phyloP scores from a whole-genome alignment of 2,329 filamentous ascomycete genomes.

The Magnaporthiopsis rhizophila region DNA sequence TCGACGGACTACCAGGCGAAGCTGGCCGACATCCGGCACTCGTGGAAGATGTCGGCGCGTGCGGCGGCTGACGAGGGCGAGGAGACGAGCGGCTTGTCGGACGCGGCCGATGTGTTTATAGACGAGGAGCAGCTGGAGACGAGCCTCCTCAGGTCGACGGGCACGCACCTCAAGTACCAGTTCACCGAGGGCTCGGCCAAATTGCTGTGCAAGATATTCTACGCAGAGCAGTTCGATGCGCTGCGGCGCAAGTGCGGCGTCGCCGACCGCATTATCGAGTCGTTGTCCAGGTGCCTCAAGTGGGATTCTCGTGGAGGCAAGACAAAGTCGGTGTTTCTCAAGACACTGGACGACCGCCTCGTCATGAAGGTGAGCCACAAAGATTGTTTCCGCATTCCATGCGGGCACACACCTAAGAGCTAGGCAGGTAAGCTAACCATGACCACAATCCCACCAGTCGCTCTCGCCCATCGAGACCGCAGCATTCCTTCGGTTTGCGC shows the following conservation, averaged over 20 bases:
- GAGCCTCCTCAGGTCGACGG: slow-evolving; percentile 73
- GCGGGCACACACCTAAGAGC: not conserved
- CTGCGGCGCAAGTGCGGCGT: slow-evolving; percentile 88
- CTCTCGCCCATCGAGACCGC: slow-evolving; percentile 86
- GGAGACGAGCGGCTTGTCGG: slow-evolving; percentile 11
- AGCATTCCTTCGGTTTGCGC: slow-evolving; percentile 90
- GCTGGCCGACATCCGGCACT: slow-evolving; percentile 56
- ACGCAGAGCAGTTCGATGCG: slow-evolving; percentile 95
- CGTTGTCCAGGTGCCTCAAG: slow-evolving; percentile 87
- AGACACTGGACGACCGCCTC: slow-evolving; percentile 89
- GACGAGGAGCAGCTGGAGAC: slow-evolving; percentile 73
- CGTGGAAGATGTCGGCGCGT: slow-evolving; percentile 29
- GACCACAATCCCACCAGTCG: slow-evolving; percentile 31
- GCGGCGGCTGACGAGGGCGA: slow-evolving; percentile 29
- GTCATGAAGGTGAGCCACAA: slow-evolving; percentile 59
- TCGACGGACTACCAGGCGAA: slow-evolving; percentile 83
- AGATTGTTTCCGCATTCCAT: not conserved
- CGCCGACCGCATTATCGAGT: slow-evolving; percentile 89
- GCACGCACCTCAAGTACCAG: slow-evolving; percentile 91
- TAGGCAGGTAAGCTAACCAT: not conserved
- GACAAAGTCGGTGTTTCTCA: slow-evolving; percentile 94
- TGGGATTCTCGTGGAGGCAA: slow-evolving; percentile 98
- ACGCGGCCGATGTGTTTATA: slow-evolving; percentile 19
- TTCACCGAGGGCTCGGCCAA: slow-evolving; percentile 90
- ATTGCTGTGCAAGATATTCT: slow-evolving; percentile 98